phyloP scores from a whole-genome alignment of 495 filamentous ascomycete species.

The Aspergillus leporis region DNA sequence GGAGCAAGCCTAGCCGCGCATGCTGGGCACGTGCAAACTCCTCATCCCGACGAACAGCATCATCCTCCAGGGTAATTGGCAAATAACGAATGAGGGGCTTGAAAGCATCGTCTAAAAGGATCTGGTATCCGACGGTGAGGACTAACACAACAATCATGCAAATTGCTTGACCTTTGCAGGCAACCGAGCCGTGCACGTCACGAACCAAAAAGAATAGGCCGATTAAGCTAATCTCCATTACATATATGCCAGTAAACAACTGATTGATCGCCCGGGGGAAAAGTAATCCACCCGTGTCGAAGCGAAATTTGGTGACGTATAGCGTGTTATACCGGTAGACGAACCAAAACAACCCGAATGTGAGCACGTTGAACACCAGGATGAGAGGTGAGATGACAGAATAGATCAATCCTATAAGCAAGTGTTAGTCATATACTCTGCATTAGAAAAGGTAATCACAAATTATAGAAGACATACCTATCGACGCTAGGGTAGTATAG shows the following conservation, averaged over 20 bases:
- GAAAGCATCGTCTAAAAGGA: constrained; percentile 81
- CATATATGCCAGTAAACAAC: constrained; percentile 89
- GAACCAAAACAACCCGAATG: constrained; percentile 92
- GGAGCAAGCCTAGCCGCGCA: constrained; percentile 48
- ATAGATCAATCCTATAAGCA: constrained; percentile 71
- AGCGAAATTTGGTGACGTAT: constrained; percentile 87
- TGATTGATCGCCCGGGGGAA: constrained; percentile 96
- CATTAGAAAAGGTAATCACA: not conserved
- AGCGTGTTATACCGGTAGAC: constrained; percentile 96
- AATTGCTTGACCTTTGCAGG: constrained; percentile 80
- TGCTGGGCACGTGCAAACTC: constrained; percentile 81
- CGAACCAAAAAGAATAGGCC: constrained; percentile 88
- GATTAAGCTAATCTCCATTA: constrained; percentile 89
- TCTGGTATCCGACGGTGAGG: constrained; percentile 78
- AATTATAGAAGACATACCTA: constrained; percentile 53
- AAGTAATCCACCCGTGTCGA: constrained; percentile 90
- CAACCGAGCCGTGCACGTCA: constrained; percentile 55
- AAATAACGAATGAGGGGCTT: constrained; percentile 84
- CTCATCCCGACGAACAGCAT: constrained; percentile 84
- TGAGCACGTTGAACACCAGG: constrained; percentile 89
- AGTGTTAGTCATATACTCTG: not conserved
- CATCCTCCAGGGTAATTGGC: constrained; percentile 94
- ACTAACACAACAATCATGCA: constrained; percentile 78
- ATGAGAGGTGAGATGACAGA: constrained; percentile 88
- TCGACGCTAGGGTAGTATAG: constrained; percentile 93